Base-by-base conservation (phyloP, 352 stramenopile genomes). In the Pythium dissimile region DNA sequence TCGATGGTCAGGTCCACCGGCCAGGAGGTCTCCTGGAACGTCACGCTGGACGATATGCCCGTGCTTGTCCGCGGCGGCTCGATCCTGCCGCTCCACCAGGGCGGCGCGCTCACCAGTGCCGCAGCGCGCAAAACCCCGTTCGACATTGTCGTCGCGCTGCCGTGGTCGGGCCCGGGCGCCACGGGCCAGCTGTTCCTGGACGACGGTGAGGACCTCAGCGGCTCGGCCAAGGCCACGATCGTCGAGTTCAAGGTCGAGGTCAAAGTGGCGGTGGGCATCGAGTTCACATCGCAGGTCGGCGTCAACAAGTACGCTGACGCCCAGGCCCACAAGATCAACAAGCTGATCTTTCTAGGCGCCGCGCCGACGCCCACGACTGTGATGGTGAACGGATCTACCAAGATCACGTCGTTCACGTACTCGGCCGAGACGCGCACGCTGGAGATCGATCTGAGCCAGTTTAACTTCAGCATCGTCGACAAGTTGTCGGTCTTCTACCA, bases 11-110 rank as follows among this genome's bases (percentile, higher is more conserved):
- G 66, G 16, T 73, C 54, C 26, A 64, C 44, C 0, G 75, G 75
- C 24, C 45, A 56, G 27, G 59, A 42, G 10, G 41, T 69, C 12
- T 73, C 62, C 5, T 72, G 62, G 38, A 20, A 57, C 4, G 75
- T 76, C 42, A 81, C 61, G 37, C 37, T 89, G 18, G 79, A 83
- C 37, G 73, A 83, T 28, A 83, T 89, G 71, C 79, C 72, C 0
- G 67, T 89, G 46, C 69, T 76, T 41, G 67, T 89, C 41, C 69
- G 71, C 12, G 76, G 76, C 11, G 79, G 79, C 31, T 62, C 54
- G 15, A 76, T 87, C 31, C 18, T 87, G 11, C 60, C 72, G 1
- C 66, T 80, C 57, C 76, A 87, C 53, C 70, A 80, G 54, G 20
- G 62, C 15, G 47, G 35, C 2, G 67, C 72, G 15, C 69, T 84